Evolutionary conservation across 768 basidiomycete species (phyloP).

Genomic region (Serendipita indica): DNA sequence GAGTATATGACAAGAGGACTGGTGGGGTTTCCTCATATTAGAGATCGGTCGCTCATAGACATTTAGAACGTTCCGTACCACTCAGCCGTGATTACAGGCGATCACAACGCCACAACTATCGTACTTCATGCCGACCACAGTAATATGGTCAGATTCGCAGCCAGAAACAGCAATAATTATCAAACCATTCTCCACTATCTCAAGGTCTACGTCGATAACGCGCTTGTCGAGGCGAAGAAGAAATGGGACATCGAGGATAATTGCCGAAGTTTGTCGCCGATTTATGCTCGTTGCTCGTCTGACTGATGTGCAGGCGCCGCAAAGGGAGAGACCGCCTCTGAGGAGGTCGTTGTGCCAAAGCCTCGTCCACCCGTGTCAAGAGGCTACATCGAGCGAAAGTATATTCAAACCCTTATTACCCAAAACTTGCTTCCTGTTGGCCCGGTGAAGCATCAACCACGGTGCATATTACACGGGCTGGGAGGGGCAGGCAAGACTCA

Average conservation of each 20-base stretch:
- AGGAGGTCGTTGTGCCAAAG: background rate
- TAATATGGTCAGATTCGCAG: background rate
- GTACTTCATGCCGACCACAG: background rate
- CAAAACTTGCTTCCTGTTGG: background rate
- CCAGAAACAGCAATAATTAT: background rate
- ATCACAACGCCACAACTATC: background rate
- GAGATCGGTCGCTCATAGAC: background rate
- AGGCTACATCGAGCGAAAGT: background rate
- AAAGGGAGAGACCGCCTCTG: too few species aligned
- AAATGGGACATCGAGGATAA: too few species aligned
- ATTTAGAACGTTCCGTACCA: background rate
- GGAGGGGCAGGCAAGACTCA: background rate
- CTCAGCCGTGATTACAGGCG: background rate
- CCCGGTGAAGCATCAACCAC: background rate
- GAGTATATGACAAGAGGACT: background rate
- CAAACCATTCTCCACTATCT: background rate
- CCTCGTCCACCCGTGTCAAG: background rate
- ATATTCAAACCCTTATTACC: background rate
- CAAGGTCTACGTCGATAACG: too few species aligned
- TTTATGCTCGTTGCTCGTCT: too few species aligned
- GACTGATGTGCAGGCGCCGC: too few species aligned
- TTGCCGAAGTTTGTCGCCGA: too few species aligned
- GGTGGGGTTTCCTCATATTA: too few species aligned
- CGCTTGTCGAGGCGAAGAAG: too few species aligned
- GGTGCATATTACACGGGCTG: background rate